Evolutionary conservation across 2,329 filamentous ascomycete species (phyloP).

Genomic region (Falciphora oryzae): DNA sequence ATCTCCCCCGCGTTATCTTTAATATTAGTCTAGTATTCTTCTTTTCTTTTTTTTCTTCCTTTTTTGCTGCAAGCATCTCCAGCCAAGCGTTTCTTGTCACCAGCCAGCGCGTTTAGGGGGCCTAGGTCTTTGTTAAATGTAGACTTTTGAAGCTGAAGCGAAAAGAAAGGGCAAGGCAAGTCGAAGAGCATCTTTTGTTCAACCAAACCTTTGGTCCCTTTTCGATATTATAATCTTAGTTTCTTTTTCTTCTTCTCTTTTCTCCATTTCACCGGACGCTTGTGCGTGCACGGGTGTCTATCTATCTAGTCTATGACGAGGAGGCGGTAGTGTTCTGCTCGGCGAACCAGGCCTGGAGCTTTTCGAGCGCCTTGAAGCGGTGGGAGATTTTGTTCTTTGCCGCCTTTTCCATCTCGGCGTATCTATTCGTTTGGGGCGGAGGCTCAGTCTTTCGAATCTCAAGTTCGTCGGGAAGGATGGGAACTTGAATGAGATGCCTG

Average conservation of each 20-base stretch:
- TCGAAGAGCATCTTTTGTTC: too few species aligned
- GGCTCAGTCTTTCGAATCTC: background rate
- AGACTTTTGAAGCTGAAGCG: too few species aligned
- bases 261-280: background rate
- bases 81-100: background rate
- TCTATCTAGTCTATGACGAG: background rate
- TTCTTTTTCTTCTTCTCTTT: background rate
- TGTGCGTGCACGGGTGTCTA: background rate
- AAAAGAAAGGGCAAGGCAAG: too few species aligned
- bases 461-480: too few species aligned
- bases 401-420: conserved; percentile 88
- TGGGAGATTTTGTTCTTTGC: conserved; percentile 93
- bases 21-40: background rate
- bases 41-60: background rate
- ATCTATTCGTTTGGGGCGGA: conserved; percentile 37
- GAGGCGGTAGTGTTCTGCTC: conserved; percentile 23
- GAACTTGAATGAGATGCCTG: too few species aligned
- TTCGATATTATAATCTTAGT: background rate
- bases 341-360: conserved; percentile 77
- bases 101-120: background rate
- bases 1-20: background rate
- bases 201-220: too few species aligned
- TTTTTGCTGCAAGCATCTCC: background rate
- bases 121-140: too few species aligned
- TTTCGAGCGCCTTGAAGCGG: conserved; percentile 77